Base-by-base conservation (phyloP, 2,329 filamentous ascomycete species). In the Onygenales sp. region DNA sequence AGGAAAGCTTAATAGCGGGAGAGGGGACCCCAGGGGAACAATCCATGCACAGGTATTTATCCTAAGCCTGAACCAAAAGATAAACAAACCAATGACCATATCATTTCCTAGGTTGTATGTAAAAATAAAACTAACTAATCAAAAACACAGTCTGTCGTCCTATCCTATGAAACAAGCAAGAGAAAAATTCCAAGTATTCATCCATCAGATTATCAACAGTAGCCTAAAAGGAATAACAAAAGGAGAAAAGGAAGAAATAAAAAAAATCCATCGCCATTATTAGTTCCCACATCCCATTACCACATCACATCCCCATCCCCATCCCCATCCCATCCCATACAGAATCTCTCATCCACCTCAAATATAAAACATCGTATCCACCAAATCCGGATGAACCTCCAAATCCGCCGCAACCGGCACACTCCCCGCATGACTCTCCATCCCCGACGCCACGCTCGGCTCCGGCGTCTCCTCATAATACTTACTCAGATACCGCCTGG, bases 401-500 rank as follows among this genome's bases (percentile, higher is more conserved):
- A 70, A 53, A 43, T 65, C 60, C 0, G n/a, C 33, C 10, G 48
- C 49, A 3, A 57, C 53, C 9, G 53, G 44, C 9, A 21, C 47
- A 13, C 51, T 14, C 13, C 45, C 43, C 39, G 43, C 47, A 0
- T 13, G 32, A 13, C 51, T 46, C 5, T 57, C 58, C 4, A 55
- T 60, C 33, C 58, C 59, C 14, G 59, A 57, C 2, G 54, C 53
- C 7, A 63, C 56, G 54, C 66, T 69, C 54, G 62, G n/a, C 58
- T 4, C 59, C 57, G 4, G 55, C 51, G 8, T 55, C 54, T 21
- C 69, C 41, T 83, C 81, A 59, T 87, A 84, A 14, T 81, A 73
- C 31, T 80, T 76, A 27, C 80, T 79, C 1, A 92, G 75, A 64
- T 94, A 92, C 11, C 79, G 78, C 0, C 90, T 76, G 0, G 86